Evolutionary conservation across 305 asterid genomes (phyloP), one percentile per base, ranked within the genome.

Genomic region (Solanum hybrid): DNA sequence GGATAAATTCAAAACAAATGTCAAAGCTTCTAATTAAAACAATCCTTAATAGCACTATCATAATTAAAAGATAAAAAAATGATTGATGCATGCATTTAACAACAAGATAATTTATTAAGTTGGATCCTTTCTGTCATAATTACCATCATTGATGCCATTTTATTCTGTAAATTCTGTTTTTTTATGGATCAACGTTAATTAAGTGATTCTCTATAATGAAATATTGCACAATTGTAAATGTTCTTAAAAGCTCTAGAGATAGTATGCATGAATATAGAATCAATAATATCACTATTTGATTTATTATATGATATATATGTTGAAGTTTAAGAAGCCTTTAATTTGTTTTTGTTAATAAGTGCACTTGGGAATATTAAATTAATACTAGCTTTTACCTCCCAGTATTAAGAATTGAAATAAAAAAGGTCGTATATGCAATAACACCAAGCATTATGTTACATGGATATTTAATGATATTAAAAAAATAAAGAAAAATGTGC

Each of bases 131-230:
- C 75, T 84, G 88, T 51, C 73, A 51, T 84, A 84, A 84, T 51
- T 42, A 29, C 39, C 88, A 20, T 20, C 88, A 84, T 84, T 84
- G 75, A 84, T 51, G 33, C 88, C 88, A 20, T 84, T 84, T 84
- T 84, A 84, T 84, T 84, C 75, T 82, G 87, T 82, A 42, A 82
- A 82, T 82, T 82, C 39, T 51, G 29, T 84, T 42, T 84, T 84
- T 83, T 84, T 51, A 84, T 83, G 22, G 88, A 84, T 84, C 88
- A 84, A 31, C 12, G 75, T 22, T 84, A 80, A 39, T 36, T 80
- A 51, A 51, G 40, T 51, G 74, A 51, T 51, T 84, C 87, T 46
- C 37, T 29, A 46, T 83, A 18, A 84, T 84, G 11, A 84, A 84
- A 11, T 84, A 51, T 26, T 18, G 75, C 31, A 51, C 74, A 31